Conservation (phyloP, 2,329 filamentous ascomycete species). For the Stachybotrys elegans region DNA sequence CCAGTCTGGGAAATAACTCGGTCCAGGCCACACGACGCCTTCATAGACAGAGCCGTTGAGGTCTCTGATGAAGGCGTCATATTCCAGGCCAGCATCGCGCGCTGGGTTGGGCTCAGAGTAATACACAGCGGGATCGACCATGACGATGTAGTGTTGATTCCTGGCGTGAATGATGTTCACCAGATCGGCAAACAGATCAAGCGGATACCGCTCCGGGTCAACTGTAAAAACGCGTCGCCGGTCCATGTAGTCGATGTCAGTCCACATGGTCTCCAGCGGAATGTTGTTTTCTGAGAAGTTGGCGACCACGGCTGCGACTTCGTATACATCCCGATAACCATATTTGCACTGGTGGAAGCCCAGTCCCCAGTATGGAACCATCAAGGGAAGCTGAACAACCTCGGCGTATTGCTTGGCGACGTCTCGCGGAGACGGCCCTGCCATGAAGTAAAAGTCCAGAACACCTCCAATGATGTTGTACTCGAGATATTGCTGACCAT, state of each 20-base stretch:
- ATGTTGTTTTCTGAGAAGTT: slow-evolving; percentile 63
- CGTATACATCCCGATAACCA: slow-evolving; percentile 59
- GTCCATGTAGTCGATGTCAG: slow-evolving; percentile 36
- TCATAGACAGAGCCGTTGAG: slow-evolving; percentile 49
- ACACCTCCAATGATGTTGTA: slow-evolving; percentile 77
- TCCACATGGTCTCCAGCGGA: slow-evolving; percentile 53
- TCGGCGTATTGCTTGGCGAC: slow-evolving; percentile 56
- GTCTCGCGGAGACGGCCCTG: slow-evolving; percentile 52
- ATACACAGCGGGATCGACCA: slow-evolving; percentile 68
- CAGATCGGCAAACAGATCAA: slow-evolving; percentile 58
- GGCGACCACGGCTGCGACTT: slow-evolving; percentile 60
- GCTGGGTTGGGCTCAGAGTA: slow-evolving; percentile 36
- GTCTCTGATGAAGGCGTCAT: slow-evolving; percentile 42
- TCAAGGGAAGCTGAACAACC: slow-evolving; percentile 50
- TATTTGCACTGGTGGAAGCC: slow-evolving; percentile 60
- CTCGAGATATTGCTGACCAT: slow-evolving; percentile 63
- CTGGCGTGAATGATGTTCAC: slow-evolving; percentile 61
- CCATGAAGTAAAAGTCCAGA: slow-evolving; percentile 65
- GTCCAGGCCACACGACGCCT: slow-evolving; percentile 76
- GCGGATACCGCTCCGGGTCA: slow-evolving; percentile 58
- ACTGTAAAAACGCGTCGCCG: slow-evolving; percentile 46
- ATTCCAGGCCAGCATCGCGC: slow-evolving; percentile 30
- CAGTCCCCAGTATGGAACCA: slow-evolving; percentile 61
- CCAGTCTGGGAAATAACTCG: slow-evolving; percentile 71
- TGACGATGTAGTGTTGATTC: slow-evolving; percentile 61